Evolutionary conservation across 169 alveolate genomes (phyloP).

Genomic region (Plasmodium falciparum): DNA sequence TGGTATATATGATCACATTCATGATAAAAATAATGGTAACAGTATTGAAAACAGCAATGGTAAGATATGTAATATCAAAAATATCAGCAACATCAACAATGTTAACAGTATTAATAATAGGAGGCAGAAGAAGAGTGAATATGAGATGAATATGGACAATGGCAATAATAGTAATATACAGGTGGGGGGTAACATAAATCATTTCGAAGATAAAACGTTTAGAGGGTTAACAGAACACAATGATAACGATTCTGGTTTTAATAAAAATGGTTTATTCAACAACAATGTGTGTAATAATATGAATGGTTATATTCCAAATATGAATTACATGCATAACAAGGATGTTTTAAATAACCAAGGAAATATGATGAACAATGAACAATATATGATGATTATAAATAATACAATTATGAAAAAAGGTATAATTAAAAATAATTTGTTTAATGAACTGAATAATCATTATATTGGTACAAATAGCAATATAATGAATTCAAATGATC

Average conservation of each 20-base stretch:
- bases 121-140: too few species aligned
- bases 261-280: neutral
- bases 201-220: too few species aligned
- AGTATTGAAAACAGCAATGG: neutral
- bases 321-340: neutral
- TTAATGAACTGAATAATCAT: conserved; percentile 24
- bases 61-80: neutral
- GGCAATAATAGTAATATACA: too few species aligned
- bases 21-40: conserved; percentile 15
- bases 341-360: neutral
- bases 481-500: neutral
- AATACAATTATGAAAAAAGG: conserved; percentile 12
- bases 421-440: conserved; percentile 5
- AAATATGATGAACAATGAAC: conserved; percentile 11
- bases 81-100: conserved; percentile 1
- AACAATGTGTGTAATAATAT: conserved; percentile 15
- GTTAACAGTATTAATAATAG: too few species aligned
- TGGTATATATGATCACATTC: neutral
- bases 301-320: conserved; percentile 12
- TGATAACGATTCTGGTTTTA: neutral
- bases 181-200: too few species aligned
- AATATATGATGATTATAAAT: conserved; percentile 21
- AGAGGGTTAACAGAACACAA: too few species aligned
- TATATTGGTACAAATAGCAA: neutral
- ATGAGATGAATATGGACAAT: too few species aligned